Base-by-base conservation (phyloP, 176 grass and related monocot species). In the Zoysia japonica region DNA sequence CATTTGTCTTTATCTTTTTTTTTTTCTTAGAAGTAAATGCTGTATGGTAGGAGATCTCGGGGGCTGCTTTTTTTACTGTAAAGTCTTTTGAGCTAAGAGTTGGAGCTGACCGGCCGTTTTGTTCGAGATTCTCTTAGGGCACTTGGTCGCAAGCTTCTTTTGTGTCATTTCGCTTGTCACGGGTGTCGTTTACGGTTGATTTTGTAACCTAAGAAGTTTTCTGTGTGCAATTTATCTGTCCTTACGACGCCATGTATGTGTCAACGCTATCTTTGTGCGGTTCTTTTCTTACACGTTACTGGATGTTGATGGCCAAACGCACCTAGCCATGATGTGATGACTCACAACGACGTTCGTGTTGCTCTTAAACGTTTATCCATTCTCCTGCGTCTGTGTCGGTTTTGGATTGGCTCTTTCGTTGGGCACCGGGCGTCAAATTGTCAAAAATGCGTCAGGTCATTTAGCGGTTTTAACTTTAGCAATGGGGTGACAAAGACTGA, bases 341-440 rank as follows among this genome's bases (percentile, higher is more conserved):
- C 63, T 5, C 11, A 14, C 28, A 39, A 17, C 39, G 7, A 47
- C 11, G 12, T 47, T 57, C 37, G 13, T 80, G 78, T 71, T 49
- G 78, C 19, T 70, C 39, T 60, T 39, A 56, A 60, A 16, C 70
- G 9, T 39, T 71, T 44, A 40, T 50, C 35, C 55, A 39, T 14
- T 50, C 28, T 41, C 28, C 13, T 13, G n/a, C 43, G 9, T 76
- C 60, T 76, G 20, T 68, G 53, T 61, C 76, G 41, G 43, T 50
- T 72, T 63, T 64, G 3, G 35, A 50, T 51, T 81, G 55, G 68
- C 28, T 65, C 43, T n/a, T 67, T 44, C n/a, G 36, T 63, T 5
- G 20, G 59, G 1, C 16, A 19, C 45, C 45, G 56, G 13, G 7
- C 3, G 5, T 17, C 36, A 40, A 62, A 62, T 39, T 65, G 62